Base-by-base conservation (phyloP, 805 yeast genomes). In the Komagataella populi region DNA sequence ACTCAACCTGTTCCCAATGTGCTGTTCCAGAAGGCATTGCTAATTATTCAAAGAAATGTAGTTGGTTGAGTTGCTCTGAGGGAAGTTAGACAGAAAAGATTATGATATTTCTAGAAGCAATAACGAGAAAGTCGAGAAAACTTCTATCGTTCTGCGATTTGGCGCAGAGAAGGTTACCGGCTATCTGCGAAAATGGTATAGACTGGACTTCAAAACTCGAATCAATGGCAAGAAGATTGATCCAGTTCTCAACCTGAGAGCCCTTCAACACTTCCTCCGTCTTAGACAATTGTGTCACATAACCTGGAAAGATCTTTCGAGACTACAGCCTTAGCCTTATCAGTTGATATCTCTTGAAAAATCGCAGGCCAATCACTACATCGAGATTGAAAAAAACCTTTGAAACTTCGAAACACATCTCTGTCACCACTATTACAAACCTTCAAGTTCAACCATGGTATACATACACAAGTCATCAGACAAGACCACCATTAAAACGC, bases 1-100 rank as follows among this genome's bases (percentile, higher is more conserved):
- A 73, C 47, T 72, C 75, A 46, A 66, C 70, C 57, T 84, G 89
- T 48, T 70, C 74, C 89, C 89, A 84, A 14, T 30, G 39, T 30
- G 39, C 10, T 30, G 39, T 30, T 8, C 39, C 39, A 30, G 39
- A 30, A 20, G 74, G 62, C 66, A 64, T 63, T 44, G 22, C 18
- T 18, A 17, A 45, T 20, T 6, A 45, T 3, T 17, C 6, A 3
- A n/a, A 12, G 39, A 30, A 14, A 30, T 3, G 3, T 20, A 20
- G 36, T 10, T 24, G 4, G 39, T 10, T 30, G 4, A 3, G 39
- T 44, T 44, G 4, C 14, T 44, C n/a, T 17, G 12, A 44, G 18
- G 16, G 46, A 10, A 20, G n/a, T 44, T n/a, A 44, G 10, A 20
- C 20, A 44, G 46, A 16, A 14, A 30, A 30, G 39, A 30, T 30